Base-by-base conservation (phyloP, 2,329 filamentous ascomycete genomes). In the Camptophora hylomeconis region DNA sequence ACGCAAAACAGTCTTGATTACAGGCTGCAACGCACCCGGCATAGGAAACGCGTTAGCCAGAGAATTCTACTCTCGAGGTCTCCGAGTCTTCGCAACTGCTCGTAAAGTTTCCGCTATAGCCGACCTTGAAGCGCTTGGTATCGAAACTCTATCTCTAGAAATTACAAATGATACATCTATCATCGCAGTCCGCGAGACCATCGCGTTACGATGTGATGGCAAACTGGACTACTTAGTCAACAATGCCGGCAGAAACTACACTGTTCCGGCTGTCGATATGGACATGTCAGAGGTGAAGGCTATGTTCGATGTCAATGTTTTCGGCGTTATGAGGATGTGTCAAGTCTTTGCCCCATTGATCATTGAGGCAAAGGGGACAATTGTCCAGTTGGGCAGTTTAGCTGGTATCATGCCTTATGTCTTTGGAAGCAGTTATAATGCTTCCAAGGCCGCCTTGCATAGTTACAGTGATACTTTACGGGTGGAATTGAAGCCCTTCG, bases 371-470 rank as follows among this genome's bases (percentile, higher is more conserved):
- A 33, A 36, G 14, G 38, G 38, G 8, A 41, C 37, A 2, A 40
- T 41, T 6, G 39, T 41, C 14, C 37, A 35, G 37, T 34, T 36
- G 7, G 39, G 39, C 12, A 27, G 25, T 16, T 7, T 27, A 7
- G 25, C 25, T 9, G 25, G 12, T 9, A 16, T 41, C 14, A 36
- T 41, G 9, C 40, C 40, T 8, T 43, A 43, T 16, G 38, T 40
- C 19, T 42, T 42, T 26, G 39, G 39, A n/a, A 26, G 30, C 20
- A 44, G 20, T 10, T 75, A 75, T 53, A 70, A 69, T 41, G 66
- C 68, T 5, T 65, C 62, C 20, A 74, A 74, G 46, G 70, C 67
- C 0, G 70, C 71, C 1, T 44, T 75, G 19, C 68, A 73, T 44
- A 55, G 60, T 1, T 75, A 68, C 46, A 64, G 61, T 32, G 61